Evolutionary conservation across 2,329 filamentous ascomycete genomes (phyloP), one percentile per base, ranked within the genome.

Genomic region (Aspergillus novoparasiticus): DNA sequence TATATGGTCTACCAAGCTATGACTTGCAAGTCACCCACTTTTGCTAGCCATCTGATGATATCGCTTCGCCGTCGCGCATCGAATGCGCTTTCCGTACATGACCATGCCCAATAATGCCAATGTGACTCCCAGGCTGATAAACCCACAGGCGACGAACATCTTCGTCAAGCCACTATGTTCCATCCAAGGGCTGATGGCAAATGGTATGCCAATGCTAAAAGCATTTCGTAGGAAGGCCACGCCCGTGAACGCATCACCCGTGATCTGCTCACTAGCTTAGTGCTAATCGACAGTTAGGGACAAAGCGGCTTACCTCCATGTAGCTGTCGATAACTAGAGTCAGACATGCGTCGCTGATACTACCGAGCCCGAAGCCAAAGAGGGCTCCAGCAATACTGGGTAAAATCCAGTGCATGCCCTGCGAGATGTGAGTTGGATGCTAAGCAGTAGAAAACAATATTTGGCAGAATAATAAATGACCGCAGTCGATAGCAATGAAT

Each of bases 341-440:
- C 32, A 79, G 74, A 1, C 69, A 68, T 0, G 76, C 77, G 6
- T 81, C 79, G 2, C 74, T 72, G 6, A 77, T 78, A 39, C 77
- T 73, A 2, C 79, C 78, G 0, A 81, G 68, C 0, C 78, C 79
- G 57, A 80, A 79, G 0, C 75, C 75, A 39, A 79, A 80, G 5
- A 81, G 62, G 0, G 70, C 76, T 2, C 77, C 75, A 0, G 73
- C 79, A 0, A 81, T 65, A 1, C 73, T 78, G 0, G 79, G 78
- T 34, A 72, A 77, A 9, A 81, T 78, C 78, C 78, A 81, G 43
- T 80, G 79, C 78, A 80, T 78, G 2, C 79, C 79, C 79, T 82
- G 28, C 1, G 3, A 54, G 4, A 16, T 1, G 16, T 32, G 8
- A 19, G 46, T 56, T 8, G 16, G 19, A n/a, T 9, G 39, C 6